Evolutionary conservation across 441 rosid species (phyloP).

Genomic region (Adansonia madagascariensis): DNA sequence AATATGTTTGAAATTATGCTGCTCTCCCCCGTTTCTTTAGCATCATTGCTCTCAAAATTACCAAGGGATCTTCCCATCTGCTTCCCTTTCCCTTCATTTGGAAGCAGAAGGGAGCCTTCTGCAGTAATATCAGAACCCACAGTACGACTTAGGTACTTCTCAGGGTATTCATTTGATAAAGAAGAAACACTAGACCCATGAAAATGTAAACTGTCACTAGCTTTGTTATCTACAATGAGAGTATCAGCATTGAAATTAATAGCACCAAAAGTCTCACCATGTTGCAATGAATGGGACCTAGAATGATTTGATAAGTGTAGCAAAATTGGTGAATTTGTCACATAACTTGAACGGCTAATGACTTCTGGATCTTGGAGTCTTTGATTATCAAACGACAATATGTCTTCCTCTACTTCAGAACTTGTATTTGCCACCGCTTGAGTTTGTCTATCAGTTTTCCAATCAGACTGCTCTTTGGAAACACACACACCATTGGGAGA

Average conservation of each 20-base stretch:
- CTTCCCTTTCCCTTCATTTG: constrained; percentile 51
- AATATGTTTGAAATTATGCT: constrained; percentile 74
- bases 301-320: constrained; percentile 47
- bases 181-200: constrained; percentile 39
- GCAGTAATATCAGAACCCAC: constrained; percentile 39
- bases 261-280: constrained; percentile 42
- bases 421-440: constrained; percentile 34
- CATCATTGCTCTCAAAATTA: constrained; percentile 35
- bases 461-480: constrained; percentile 42
- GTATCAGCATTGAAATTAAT: constrained; percentile 40
- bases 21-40: constrained; percentile 61
- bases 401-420: constrained; percentile 62
- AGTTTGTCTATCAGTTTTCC: constrained; percentile 47
- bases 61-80: constrained; percentile 37
- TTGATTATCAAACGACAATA: constrained; percentile 66
- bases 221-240: constrained; percentile 42
- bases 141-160: constrained; percentile 42
- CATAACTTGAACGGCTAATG: constrained; percentile 39
- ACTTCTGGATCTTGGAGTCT: constrained; percentile 69
- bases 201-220: constrained; percentile 35
- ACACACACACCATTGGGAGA: constrained; percentile 28
- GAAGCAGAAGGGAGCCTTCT: constrained; percentile 43
- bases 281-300: constrained; percentile 54
- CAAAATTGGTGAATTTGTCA: constrained; percentile 51
- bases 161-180: constrained; percentile 57